phyloP scores from a whole-genome alignment of 192 early-diverging fungal genomes.

The Coemansia sp. region DNA sequence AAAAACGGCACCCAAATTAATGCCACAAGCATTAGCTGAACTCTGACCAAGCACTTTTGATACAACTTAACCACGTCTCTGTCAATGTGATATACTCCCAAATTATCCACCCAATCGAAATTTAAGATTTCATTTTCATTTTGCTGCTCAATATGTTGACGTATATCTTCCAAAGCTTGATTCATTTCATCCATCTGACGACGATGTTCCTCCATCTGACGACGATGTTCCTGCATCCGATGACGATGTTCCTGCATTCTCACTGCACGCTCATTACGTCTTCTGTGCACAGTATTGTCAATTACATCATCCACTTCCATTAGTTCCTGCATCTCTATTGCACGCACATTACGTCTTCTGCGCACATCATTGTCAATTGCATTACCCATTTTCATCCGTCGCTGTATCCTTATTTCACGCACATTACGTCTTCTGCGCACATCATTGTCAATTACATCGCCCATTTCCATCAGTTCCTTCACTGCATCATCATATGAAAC shows the following conservation, averaged over 20 bases:
- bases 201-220: too few species aligned
- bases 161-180: too few species aligned
- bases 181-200: too few species aligned
- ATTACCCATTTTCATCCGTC: not conserved
- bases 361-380: not conserved
- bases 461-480: not conserved
- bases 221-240: too few species aligned
- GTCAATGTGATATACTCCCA: conserved; percentile 5
- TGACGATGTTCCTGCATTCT: not conserved
- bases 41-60: not conserved
- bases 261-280: not conserved
- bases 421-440: not conserved
- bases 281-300: not conserved
- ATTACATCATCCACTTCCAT: not conserved
- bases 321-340: not conserved
- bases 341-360: not conserved
- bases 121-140: not conserved
- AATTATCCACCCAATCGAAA: not conserved
- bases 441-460: conserved; percentile 3
- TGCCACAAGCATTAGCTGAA: not conserved
- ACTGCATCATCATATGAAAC: not conserved
- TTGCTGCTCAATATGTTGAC: not conserved
- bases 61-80: conserved; percentile 3
- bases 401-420: not conserved
- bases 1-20: conserved; percentile 7